Evolutionary conservation across 2,329 filamentous ascomycete species (phyloP).

Genomic region (Whalleya microplaca): DNA sequence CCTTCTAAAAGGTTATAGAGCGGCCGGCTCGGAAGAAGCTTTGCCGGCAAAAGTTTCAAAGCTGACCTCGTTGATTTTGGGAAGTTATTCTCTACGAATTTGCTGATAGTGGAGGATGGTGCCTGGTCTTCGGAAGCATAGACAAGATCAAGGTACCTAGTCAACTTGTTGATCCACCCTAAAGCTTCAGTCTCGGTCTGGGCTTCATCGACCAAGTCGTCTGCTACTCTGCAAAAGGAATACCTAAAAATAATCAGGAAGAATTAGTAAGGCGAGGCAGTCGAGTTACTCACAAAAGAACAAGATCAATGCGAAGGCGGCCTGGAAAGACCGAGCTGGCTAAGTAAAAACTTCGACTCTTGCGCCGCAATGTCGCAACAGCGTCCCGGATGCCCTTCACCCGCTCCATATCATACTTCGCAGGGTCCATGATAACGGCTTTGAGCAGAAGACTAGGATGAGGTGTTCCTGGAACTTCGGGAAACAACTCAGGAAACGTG

Average conservation of each 20-base stretch:
- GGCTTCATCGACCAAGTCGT: conserved; percentile 73
- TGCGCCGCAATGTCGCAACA: conserved; percentile 58
- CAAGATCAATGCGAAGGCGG: conserved; percentile 67
- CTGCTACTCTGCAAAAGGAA: conserved; percentile 73
- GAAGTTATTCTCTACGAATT: conserved; percentile 53
- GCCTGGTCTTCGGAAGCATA: conserved; percentile 43
- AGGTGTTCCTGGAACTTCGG: conserved; percentile 50
- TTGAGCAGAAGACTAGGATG: conserved; percentile 54
- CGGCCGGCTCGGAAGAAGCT: conserved; percentile 59
- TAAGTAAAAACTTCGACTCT: conserved; percentile 75
- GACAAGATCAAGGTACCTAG: conserved; percentile 57
- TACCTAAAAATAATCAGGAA: conserved; percentile 50
- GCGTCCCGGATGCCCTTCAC: conserved; percentile 63
- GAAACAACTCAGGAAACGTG: conserved; percentile 63
- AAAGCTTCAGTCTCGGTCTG: conserved; percentile 53
- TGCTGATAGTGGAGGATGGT: conserved; percentile 29
- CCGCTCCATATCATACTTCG: conserved; percentile 59
- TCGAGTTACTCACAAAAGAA: conserved; percentile 56
- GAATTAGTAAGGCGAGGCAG: not conserved
- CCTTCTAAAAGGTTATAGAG: conserved; percentile 68
- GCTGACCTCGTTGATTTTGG: conserved; percentile 56
- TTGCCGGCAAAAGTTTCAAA: conserved; percentile 61
- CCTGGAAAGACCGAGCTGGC: conserved; percentile 72
- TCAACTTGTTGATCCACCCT: conserved; percentile 62
- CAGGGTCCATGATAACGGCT: conserved; percentile 51